These are phyloP conservation scores for Dillenia turbinata DNA, from an alignment of 164 flowering plant species.

Conservation along the genomic window DNA sequence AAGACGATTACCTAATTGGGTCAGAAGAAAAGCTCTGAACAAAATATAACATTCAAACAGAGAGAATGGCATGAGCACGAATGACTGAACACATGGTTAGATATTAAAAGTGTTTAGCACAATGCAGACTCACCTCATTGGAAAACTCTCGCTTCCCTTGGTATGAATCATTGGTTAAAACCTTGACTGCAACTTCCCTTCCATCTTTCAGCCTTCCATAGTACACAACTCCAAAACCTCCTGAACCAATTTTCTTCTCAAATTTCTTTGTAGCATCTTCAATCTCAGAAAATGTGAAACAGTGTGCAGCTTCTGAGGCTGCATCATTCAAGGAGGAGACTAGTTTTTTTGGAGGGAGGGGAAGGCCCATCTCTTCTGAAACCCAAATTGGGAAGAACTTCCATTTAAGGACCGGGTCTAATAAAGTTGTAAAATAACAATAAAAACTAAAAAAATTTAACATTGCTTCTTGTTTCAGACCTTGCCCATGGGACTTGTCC, in stretches of 20 bases:
- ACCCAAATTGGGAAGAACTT: conserved; percentile 4
- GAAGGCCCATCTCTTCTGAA: conserved; percentile 30
- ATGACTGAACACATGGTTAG: no score
- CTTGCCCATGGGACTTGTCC: conserved; percentile 38
- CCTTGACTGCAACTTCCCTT: conserved; percentile 94
- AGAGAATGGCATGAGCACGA: no score
- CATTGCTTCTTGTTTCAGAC: conserved; percentile 20
- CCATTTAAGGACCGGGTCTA: conserved; percentile 1
- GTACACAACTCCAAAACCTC: conserved; percentile 93
- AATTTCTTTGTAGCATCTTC: conserved; percentile 75
- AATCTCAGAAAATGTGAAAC: conserved; percentile 68
- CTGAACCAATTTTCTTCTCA: conserved; percentile 87
- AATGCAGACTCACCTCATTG: conserved; percentile 58
- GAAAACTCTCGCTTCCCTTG: conserved; percentile 93
- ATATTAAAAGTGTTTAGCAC: no score
- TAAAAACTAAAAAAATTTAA: background rate
- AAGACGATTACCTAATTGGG: no score
- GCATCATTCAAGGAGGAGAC: conserved; percentile 44
- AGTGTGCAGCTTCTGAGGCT: conserved; percentile 72
- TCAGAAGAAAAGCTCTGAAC: no score
- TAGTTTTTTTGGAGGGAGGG: conserved; percentile 41
- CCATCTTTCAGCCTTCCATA: conserved; percentile 86
- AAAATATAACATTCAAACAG: no score
- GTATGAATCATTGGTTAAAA: conserved; percentile 71
- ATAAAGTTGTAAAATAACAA: background rate